Conservation (phyloP, 495 filamentous ascomycete genomes). For the Neurospora sp. region DNA sequence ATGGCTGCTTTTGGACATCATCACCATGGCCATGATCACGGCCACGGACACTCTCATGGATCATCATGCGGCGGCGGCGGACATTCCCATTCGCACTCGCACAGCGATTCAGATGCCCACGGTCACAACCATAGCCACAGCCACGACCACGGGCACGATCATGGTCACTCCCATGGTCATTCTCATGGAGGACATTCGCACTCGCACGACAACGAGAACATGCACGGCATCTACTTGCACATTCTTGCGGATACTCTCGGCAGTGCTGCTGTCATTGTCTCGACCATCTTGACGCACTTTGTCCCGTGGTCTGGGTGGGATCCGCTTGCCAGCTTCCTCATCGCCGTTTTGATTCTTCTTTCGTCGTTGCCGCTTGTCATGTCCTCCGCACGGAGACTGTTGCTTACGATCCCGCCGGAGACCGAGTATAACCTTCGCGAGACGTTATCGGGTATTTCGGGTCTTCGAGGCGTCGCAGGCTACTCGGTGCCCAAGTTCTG, state of each 20-base stretch:
- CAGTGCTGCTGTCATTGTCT: slow-evolving; percentile 88
- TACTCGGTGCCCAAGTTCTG: slow-evolving; percentile 91
- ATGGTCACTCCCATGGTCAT: slow-evolving; percentile 26
- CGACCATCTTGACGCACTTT: slow-evolving; percentile 77
- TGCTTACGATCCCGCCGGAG: slow-evolving; percentile 76
- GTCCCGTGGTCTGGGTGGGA: slow-evolving; percentile 92
- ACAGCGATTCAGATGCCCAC: slow-evolving; percentile 41
- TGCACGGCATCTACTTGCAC: slow-evolving; percentile 98
- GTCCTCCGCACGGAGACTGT: slow-evolving; percentile 66
- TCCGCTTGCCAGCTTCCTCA: slow-evolving; percentile 85
- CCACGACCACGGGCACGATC: slow-evolving; percentile 20
- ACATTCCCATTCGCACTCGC: slow-evolving; percentile 48
- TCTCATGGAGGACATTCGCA: slow-evolving; percentile 32
- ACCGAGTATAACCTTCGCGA: slow-evolving; percentile 84
- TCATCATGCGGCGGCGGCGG: slow-evolving; percentile 14
- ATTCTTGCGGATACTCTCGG: slow-evolving; percentile 92
- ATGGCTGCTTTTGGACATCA: slow-evolving; percentile 76
- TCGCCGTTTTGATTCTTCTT: slow-evolving; percentile 83
- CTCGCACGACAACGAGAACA: slow-evolving; percentile 87
- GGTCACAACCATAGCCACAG: slow-evolving; percentile 21
- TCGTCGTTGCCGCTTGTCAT: slow-evolving; percentile 82
- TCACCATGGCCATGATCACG: slow-evolving; percentile 59
- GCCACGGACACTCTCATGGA: slow-evolving; percentile 30
- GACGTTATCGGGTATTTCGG: slow-evolving; percentile 72
- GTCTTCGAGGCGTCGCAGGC: slow-evolving; percentile 70